Evolutionary conservation across 805 yeast species (phyloP), one percentile per base, ranked within the genome.

Genomic region (Starmerella ratchasimensis): DNA sequence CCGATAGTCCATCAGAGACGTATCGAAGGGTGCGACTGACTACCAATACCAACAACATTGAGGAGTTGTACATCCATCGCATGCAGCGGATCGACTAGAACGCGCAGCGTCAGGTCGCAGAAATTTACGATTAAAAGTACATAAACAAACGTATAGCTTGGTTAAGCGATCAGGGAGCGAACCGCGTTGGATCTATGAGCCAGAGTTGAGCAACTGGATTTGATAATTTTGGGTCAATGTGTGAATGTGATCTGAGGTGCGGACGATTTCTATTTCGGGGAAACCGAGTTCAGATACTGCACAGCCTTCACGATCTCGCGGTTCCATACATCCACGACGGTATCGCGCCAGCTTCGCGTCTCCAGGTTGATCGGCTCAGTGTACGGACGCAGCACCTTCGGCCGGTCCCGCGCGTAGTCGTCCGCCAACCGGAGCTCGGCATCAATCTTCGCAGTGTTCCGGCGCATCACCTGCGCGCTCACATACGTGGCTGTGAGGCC

Each of bases 321-420:
- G 52, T 80, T 76, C 93, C 93, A 80, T 29, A 80, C 64, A 51
- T 80, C 93, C 47, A 75, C 78, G 43, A 70, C 62, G 0, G 84
- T 76, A 55, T 81, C 84, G 8, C 51, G 51, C 23, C 72, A 54
- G 9, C 62, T 57, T 22, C 80, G 65, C 21, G 66, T 60, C 40
- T 62, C 57, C 41, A 72, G 72, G 16, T 62, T 52, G 32, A 62
- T 53, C 22, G 67, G 67, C 37, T 65, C 59, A 20, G 68, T 58
- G 44, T 69, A 70, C 24, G 63, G 60, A 23, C 70, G 63, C 35
- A 43, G 45, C 11, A 68, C 57, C 36, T 70, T 65, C 31, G 75
- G 69, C 45, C 72, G 61, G 46, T 72, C 64, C 33, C 71, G 69
- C 36, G 78, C 64, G 31, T 71, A 56, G 23, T 64, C 59, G 39